Percentiles rank a stretch among this genome's conserved stretches.
phyloP scores from a whole-genome alignment of 169 alveolate species.

The Blepharisma undulans region DNA sequence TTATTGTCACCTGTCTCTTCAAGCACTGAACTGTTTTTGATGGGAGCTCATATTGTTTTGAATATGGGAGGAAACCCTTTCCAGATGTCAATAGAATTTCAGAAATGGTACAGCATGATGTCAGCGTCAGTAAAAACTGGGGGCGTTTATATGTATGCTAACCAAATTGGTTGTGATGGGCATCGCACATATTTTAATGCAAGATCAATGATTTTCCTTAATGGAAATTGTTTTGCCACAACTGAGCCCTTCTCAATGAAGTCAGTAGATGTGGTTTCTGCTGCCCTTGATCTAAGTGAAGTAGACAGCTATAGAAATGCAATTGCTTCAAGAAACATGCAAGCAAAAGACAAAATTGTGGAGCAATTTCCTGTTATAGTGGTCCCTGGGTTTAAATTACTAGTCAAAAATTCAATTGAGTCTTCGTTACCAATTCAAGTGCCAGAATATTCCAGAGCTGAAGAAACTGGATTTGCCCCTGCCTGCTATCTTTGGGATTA shows the following conservation, averaged over 20 bases:
- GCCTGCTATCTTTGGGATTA: constrained; percentile 89
- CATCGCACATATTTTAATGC: constrained; percentile 85
- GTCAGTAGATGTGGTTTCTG: constrained; percentile 64
- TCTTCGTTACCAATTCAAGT: not conserved
- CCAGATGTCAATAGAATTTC: constrained; percentile 46
- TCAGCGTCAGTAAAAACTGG: constrained; percentile 68
- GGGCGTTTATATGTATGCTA: constrained; percentile 83
- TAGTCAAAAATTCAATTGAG: not conserved
- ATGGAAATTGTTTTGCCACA: constrained; percentile 77
- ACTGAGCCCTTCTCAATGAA: constrained; percentile 43
- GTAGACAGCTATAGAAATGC: constrained; percentile 57
- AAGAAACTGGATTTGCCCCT: constrained; percentile 80
- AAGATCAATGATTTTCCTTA: constrained; percentile 69
- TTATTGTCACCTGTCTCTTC: constrained; percentile 82
- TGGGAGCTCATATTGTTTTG: constrained; percentile 86
- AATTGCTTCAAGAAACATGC: constrained; percentile 26
- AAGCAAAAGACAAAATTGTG: not conserved
- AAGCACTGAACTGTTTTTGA: constrained; percentile 56
- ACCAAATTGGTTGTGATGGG: constrained; percentile 89
- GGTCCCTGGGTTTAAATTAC: not conserved
- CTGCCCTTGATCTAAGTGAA: constrained; percentile 78
- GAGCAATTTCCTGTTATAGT: not conserved
- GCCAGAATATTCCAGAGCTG: constrained; percentile 17
- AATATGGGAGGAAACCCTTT: constrained; percentile 81
- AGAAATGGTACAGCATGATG: constrained; percentile 40